A percentile compares a stretch with the other conserved stretches of the same genome.
Evolutionary conservation across 768 basidiomycete genomes (phyloP).

Genomic region (Daedaleopsis sinensis): DNA sequence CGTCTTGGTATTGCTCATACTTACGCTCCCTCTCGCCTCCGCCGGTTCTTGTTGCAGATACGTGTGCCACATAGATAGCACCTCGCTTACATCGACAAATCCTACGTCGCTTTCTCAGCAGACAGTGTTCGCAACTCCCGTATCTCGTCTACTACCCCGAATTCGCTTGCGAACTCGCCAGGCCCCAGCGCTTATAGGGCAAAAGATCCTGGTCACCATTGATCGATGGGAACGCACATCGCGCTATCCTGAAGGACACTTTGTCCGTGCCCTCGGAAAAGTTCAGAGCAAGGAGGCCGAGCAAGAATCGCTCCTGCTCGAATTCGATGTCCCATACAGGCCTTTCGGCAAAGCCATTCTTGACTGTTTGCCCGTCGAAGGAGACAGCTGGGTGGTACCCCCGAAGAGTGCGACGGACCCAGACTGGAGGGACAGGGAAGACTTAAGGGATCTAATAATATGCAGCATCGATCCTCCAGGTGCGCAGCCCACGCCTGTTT

Average conservation of each 20-base stretch:
- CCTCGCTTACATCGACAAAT: constrained; percentile 80
- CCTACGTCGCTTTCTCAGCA: constrained; percentile 82
- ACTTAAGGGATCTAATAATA: constrained; percentile 81
- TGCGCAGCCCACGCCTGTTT: constrained; percentile 29
- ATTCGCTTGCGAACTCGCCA: constrained; percentile 95
- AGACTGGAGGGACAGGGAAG: constrained; percentile 84
- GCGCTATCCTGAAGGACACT: constrained; percentile 95
- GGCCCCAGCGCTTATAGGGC: constrained; percentile 82
- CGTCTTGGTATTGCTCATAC: background rate
- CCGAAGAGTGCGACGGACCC: constrained; percentile 55
- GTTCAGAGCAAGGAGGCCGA: constrained; percentile 96
- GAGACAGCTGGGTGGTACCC: constrained; percentile 92
- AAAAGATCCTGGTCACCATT: constrained; percentile 96
- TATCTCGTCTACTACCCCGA: constrained; percentile 88
- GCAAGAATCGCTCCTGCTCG: constrained; percentile 88
- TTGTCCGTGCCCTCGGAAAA: constrained; percentile 89
- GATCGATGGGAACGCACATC: constrained; percentile 90
- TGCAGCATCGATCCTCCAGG: constrained; percentile 98
- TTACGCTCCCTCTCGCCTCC: constrained; percentile 1
- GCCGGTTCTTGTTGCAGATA: constrained; percentile 50
- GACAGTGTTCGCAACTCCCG: constrained; percentile 93
- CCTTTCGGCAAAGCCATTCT: constrained; percentile 96
- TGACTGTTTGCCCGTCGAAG: constrained; percentile 87
- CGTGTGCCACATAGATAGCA: constrained; percentile 93
- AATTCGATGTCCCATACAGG: constrained; percentile 94